Evolutionary conservation across 495 filamentous ascomycete genomes (phyloP).

Genomic region (Hamigera avellanea): DNA sequence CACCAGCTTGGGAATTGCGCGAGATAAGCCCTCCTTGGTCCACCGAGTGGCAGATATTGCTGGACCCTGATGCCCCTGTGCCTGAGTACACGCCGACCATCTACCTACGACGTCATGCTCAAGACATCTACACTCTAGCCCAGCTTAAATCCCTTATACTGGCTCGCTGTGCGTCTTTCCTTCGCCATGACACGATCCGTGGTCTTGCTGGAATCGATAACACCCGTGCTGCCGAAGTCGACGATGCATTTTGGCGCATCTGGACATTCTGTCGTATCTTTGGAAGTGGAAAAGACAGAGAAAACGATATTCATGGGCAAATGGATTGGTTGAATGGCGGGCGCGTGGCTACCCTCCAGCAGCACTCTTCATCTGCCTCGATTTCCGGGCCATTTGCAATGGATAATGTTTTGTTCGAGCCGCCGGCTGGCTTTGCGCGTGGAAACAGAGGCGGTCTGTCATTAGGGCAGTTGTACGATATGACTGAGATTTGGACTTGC

Average conservation of each 20-base stretch:
- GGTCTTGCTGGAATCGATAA: constrained; percentile 42
- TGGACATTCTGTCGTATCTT: constrained; percentile 64
- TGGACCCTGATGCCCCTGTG: constrained; percentile 35
- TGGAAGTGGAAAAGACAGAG: constrained; percentile 44
- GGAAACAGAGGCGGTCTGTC: constrained; percentile 47
- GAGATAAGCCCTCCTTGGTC: constrained; percentile 49
- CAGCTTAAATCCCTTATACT: constrained; percentile 49
- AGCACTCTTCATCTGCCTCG: constrained; percentile 18
- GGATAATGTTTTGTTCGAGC: constrained; percentile 42
- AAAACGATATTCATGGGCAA: constrained; percentile 52
- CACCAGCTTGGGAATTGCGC: constrained; percentile 55
- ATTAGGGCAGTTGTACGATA: constrained; percentile 47
- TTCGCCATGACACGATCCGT: constrained; percentile 45
- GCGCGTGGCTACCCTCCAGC: constrained; percentile 30
- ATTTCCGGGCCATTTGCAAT: constrained; percentile 39
- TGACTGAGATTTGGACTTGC: constrained; percentile 59
- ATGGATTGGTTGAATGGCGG: constrained; percentile 56
- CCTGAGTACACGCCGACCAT: constrained; percentile 45
- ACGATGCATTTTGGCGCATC: constrained; percentile 56
- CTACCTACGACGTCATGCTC: constrained; percentile 44
- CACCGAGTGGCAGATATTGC: constrained; percentile 26
- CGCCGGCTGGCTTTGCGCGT: constrained; percentile 44
- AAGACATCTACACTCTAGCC: constrained; percentile 47
- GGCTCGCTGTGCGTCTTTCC: constrained; percentile 43
- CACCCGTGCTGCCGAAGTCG: constrained; percentile 39